phyloP scores from a whole-genome alignment of 345 rosid genomes.

The Pistacia atlantica region DNA sequence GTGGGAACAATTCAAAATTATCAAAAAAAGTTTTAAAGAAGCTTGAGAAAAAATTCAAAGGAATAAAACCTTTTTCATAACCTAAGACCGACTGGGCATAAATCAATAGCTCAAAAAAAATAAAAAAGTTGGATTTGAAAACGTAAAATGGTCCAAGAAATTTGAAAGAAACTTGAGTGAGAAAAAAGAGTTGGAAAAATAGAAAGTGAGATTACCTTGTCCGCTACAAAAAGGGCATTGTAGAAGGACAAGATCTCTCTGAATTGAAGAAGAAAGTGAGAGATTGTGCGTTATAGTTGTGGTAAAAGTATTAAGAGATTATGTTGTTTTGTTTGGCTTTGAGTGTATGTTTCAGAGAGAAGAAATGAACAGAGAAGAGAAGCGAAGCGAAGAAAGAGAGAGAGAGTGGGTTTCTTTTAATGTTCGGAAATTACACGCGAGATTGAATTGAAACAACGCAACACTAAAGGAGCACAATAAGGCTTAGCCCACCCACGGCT shows the following conservation, averaged over 20 bases:
- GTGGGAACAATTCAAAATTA: neutral
- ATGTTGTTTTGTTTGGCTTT: neutral
- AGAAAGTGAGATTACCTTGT: constrained; percentile 38
- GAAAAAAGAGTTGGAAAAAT: neutral
- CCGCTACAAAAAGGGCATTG: constrained; percentile 42
- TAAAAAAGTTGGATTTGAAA: constrained; percentile 22
- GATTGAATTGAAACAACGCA: neutral
- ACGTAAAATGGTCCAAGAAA: neutral
- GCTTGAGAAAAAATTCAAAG: neutral
- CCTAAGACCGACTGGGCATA: constrained; percentile 37
- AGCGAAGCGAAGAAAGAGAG: neutral
- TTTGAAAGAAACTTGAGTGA: neutral
- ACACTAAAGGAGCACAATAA: too few species aligned
- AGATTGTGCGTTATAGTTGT: neutral
- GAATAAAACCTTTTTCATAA: constrained; percentile 19
- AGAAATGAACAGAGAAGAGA: neutral
- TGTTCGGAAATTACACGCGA: constrained; percentile 39
- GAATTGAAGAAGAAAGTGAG: neutral
- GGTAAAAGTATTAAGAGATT: neutral
- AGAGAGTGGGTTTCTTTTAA: neutral
- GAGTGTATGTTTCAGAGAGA: neutral
- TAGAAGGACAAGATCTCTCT: constrained; percentile 40
- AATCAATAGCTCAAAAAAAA: constrained; percentile 30
- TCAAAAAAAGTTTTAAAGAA: neutral
- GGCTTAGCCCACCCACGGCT: too few species aligned